Percentiles rank a stretch among this genome's conserved stretches.
Evolutionary conservation across 768 basidiomycete species (phyloP).

Genomic region (Tephrocybe sp.): DNA sequence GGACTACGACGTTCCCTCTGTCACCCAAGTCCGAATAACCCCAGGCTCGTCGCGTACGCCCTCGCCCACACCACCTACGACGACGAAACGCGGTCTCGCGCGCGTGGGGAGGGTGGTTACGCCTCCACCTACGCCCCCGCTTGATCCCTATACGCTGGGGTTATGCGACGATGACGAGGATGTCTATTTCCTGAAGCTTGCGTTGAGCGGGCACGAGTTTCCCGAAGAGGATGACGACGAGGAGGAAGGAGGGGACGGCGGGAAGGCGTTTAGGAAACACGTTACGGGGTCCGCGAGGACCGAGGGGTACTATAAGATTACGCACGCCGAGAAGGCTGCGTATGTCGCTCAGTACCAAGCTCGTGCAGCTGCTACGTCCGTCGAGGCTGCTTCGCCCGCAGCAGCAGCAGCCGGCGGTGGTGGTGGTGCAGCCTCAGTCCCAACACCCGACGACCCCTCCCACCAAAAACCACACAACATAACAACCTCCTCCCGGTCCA

Average conservation of each 20-base stretch:
- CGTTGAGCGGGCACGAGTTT: slow-evolving; percentile 40
- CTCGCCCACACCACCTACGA: slow-evolving; percentile 41
- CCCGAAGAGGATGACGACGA: slow-evolving; percentile 20
- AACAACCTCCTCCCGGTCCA: slow-evolving; percentile 80
- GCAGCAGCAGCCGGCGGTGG: slow-evolving; percentile 48
- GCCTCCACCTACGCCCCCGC: slow-evolving; percentile 44
- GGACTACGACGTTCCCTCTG: slow-evolving; percentile 46
- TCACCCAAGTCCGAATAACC: slow-evolving; percentile 49
- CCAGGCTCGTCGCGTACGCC: slow-evolving; percentile 44
- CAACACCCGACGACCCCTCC: no score
- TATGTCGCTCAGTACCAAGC: slow-evolving; percentile 89
- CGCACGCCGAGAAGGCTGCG: slow-evolving; percentile 84
- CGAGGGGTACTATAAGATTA: slow-evolving; percentile 95
- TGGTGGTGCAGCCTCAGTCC: no score
- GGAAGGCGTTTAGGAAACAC: slow-evolving; percentile 69
- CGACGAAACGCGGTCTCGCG: no score
- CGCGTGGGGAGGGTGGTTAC: slow-evolving; percentile 32
- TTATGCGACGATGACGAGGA: slow-evolving; percentile 89
- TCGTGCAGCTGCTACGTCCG: slow-evolving; percentile 44
- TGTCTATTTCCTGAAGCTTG: slow-evolving; percentile 71
- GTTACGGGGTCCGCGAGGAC: slow-evolving; percentile 85
- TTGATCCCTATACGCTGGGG: slow-evolving; percentile 53
- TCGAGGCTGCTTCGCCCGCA: slow-evolving; percentile 42
- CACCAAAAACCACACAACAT: no score
- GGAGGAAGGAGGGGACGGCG: slow-evolving; percentile 28